Evolutionary conservation across 345 rosid genomes (phyloP).

Genomic region (Arabis hirsuta): DNA sequence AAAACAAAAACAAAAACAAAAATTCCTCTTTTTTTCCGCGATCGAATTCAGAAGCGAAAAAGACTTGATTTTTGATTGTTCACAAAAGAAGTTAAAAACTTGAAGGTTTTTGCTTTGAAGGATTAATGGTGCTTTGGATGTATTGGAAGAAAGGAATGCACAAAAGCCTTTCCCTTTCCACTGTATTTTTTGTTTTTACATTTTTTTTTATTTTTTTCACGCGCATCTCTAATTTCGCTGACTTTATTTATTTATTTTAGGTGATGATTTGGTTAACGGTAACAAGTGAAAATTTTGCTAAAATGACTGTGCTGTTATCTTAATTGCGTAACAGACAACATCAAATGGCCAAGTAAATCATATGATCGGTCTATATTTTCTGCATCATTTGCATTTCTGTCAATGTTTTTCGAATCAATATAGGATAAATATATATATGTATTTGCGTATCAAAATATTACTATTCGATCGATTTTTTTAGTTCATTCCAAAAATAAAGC

Average conservation of each 20-base stretch:
- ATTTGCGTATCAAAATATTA: too few relatives aligned
- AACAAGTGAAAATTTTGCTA: conserved; percentile 37
- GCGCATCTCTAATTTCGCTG: conserved; percentile 38
- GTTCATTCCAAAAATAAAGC: too few relatives aligned
- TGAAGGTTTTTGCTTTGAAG: background rate
- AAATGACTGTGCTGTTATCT: background rate
- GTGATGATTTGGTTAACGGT: conserved; percentile 51
- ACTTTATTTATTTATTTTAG: background rate
- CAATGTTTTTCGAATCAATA: too few relatives aligned
- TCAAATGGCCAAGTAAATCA: background rate
- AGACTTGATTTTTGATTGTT: conserved; percentile 18
- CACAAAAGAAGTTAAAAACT: conserved; percentile 1
- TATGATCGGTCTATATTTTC: too few relatives aligned
- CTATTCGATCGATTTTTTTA: too few relatives aligned
- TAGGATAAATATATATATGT: too few relatives aligned
- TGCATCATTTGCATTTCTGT: too few relatives aligned
- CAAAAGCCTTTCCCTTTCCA: conserved; percentile 28
- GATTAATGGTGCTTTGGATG: conserved; percentile 47
- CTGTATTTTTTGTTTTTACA: background rate
- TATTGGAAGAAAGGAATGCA: conserved; percentile 64
- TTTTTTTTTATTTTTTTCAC: background rate
- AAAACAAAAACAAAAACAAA: background rate
- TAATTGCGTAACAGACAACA: background rate
- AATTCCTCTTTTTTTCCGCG: background rate
- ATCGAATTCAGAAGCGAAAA: background rate